Percentiles rank a stretch among this genome's conserved stretches.
phyloP scores from a whole-genome alignment of 2,329 filamentous ascomycete genomes.

The Ophiostoma ulmi region DNA sequence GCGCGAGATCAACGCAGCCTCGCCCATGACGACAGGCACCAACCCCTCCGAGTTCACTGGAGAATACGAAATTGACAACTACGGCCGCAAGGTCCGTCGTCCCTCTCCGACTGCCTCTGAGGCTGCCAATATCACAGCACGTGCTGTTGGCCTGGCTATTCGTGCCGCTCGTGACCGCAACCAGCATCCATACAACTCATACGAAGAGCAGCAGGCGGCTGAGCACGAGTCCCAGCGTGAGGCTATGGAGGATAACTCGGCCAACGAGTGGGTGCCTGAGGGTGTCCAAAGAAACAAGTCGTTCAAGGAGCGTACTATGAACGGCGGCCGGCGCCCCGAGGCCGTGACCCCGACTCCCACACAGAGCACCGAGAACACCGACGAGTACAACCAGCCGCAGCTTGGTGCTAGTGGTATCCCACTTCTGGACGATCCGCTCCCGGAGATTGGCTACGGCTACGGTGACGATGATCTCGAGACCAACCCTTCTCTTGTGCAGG shows the following conservation, averaged over 20 bases:
- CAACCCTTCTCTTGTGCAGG: constrained; percentile 78
- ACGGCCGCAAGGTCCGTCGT: constrained; percentile 51
- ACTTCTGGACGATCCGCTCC: constrained; percentile 63
- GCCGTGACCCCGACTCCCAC: constrained; percentile 44
- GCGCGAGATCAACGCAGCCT: constrained; percentile 37
- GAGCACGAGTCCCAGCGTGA: constrained; percentile 14
- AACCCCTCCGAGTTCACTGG: constrained; percentile 41
- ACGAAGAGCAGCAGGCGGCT: constrained; percentile 28
- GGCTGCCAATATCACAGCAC: constrained; percentile 50
- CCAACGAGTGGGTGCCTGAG: constrained; percentile 39
- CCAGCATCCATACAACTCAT: constrained; percentile 35
- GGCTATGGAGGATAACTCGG: background rate
- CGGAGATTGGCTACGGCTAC: constrained; percentile 65
- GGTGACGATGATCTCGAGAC: constrained; percentile 65
- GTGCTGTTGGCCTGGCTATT: constrained; percentile 50
- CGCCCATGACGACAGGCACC: constrained; percentile 26
- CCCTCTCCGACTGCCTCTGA: constrained; percentile 54
- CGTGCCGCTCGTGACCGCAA: constrained; percentile 46
- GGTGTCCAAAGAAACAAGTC: constrained; percentile 58
- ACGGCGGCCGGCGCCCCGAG: constrained; percentile 50
- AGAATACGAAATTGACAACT: constrained; percentile 55
- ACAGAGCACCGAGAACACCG: constrained; percentile 55
- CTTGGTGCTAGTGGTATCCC: constrained; percentile 68
- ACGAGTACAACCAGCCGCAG: constrained; percentile 47
- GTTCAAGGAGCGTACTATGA: constrained; percentile 59